A percentile compares a stretch with the other conserved stretches of the same genome.
phyloP scores from a whole-genome alignment of 2,329 filamentous ascomycete species.

The Alternaria angustiovoidea region DNA sequence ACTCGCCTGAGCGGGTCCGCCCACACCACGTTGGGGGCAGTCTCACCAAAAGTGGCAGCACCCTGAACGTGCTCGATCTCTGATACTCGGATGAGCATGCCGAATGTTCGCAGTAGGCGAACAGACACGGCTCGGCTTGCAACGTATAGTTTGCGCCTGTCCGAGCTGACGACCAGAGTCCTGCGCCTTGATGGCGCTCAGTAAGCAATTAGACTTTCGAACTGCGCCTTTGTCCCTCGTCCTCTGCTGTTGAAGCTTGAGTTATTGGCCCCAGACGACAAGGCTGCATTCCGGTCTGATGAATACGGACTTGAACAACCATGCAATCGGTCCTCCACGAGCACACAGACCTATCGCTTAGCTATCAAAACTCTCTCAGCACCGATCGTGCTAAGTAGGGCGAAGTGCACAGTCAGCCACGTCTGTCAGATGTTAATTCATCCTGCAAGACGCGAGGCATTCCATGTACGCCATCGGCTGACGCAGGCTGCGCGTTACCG shows the following conservation, averaged over 20 bases:
- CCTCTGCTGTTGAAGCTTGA: conserved; percentile 5
- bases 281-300: conserved; percentile 7
- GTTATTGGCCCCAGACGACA: conserved; percentile 11
- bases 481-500: conserved; percentile 17
- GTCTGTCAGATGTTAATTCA: conserved; percentile 12
- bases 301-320: conserved; percentile 2
- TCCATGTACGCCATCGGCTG: conserved; percentile 9
- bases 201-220: conserved; percentile 8
- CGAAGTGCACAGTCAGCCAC: not conserved
- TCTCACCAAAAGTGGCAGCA: conserved; percentile 12
- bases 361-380: conserved; percentile 2
- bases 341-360: conserved; percentile 5
- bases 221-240: conserved; percentile 6
- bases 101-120: conserved; percentile 8
- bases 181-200: not conserved
- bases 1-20: conserved; percentile 13
- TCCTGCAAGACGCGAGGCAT: conserved; percentile 13
- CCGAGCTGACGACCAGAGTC: not conserved
- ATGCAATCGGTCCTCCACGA: conserved; percentile 4
- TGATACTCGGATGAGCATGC: conserved; percentile 16
- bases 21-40: conserved; percentile 15
- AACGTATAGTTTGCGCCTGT: not conserved
- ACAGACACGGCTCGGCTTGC: conserved; percentile 3
- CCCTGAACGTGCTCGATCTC: conserved; percentile 7
- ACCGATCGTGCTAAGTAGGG: not conserved